These are phyloP conservation scores for Saitozyma podzolica DNA, from an alignment of 768 basidiomycete genomes.

Conservation along the genomic window DNA sequence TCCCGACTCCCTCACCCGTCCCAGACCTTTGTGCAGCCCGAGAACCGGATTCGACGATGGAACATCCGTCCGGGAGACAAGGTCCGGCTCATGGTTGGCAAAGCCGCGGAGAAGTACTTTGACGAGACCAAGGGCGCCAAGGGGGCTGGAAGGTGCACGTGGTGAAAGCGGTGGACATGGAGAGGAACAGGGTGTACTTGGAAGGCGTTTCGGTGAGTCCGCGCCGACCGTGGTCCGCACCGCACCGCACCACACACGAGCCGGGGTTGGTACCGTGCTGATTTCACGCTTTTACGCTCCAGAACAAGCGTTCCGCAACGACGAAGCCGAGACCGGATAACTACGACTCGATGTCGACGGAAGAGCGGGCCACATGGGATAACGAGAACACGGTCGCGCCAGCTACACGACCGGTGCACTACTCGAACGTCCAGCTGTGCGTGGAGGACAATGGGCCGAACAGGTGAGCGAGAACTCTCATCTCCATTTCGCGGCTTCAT, in stretches of 20 bases:
- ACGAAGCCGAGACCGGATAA: constrained; percentile 27
- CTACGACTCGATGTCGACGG: constrained; percentile 17
- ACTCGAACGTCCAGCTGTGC: constrained; percentile 49
- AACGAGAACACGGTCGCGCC: constrained; percentile 25
- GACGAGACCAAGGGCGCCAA: constrained; percentile 25
- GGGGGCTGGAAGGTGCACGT: constrained; percentile 46
- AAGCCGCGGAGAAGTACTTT: constrained; percentile 39
- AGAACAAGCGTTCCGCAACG: constrained; percentile 39
- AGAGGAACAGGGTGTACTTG: constrained; percentile 41
- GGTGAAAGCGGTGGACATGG: constrained; percentile 43
- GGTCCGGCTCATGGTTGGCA: constrained; percentile 45
- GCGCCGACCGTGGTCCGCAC: too few relatives aligned
- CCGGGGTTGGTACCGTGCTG: not conserved
- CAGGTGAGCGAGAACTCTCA: constrained; percentile 10
- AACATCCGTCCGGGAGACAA: constrained; percentile 48
- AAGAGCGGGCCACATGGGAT: constrained; percentile 26
- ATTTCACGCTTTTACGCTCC: not conserved
- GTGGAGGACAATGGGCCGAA: constrained; percentile 31
- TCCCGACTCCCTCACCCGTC: constrained; percentile 33
- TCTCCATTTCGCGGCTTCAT: not conserved
- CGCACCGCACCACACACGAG: too few relatives aligned
- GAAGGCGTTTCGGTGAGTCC: constrained; percentile 42
- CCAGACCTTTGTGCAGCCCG: constrained; percentile 34
- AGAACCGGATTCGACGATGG: constrained; percentile 39
- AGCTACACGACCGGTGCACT: constrained; percentile 41